Percentiles rank a stretch among this genome's conserved stretches.
These are phyloP conservation scores for Ogataea wickerhamii DNA, from an alignment of 805 yeast species.

Conservation along the genomic window DNA sequence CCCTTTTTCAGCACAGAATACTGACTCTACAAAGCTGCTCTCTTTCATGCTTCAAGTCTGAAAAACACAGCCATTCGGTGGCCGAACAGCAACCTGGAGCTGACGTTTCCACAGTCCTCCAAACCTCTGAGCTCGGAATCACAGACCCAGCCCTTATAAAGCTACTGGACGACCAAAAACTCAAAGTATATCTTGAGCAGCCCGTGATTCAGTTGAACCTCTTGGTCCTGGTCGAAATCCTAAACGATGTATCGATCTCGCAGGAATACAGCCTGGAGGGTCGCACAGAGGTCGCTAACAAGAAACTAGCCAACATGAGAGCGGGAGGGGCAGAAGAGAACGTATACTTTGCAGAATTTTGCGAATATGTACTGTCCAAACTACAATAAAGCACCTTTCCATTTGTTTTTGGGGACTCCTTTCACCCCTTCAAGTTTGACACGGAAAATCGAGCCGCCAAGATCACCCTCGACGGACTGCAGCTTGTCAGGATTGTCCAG, in stretches of 20 bases:
- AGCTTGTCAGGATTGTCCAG: conserved; percentile 37
- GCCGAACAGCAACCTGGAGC: neutral
- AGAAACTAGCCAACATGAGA: conserved; percentile 58
- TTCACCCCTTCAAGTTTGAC: conserved; percentile 36
- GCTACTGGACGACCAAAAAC: conserved; percentile 39
- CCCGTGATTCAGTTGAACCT: conserved; percentile 59
- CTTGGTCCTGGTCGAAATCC: conserved; percentile 42
- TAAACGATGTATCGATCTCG: conserved; percentile 44
- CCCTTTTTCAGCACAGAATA: neutral
- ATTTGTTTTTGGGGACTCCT: conserved; percentile 33
- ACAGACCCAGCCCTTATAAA: conserved; percentile 22
- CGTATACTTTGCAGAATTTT: conserved; percentile 67
- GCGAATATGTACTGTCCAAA: conserved; percentile 36
- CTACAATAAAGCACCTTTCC: conserved; percentile 22
- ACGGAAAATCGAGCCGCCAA: conserved; percentile 60
- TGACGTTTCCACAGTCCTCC: neutral
- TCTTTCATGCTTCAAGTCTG: conserved; percentile 55
- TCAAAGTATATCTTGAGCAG: conserved; percentile 45
- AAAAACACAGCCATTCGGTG: conserved; percentile 25
- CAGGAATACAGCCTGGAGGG: conserved; percentile 52
- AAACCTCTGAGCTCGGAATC: neutral
- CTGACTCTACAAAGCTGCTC: conserved; percentile 43
- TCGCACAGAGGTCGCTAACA: conserved; percentile 54
- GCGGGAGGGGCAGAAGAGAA: conserved; percentile 65
- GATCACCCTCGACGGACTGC: conserved; percentile 34